Evolutionary conservation across 495 filamentous ascomycete genomes (phyloP), one percentile per base, ranked within the genome.

Genomic region (Pseudoneurospora amorphoporcata): DNA sequence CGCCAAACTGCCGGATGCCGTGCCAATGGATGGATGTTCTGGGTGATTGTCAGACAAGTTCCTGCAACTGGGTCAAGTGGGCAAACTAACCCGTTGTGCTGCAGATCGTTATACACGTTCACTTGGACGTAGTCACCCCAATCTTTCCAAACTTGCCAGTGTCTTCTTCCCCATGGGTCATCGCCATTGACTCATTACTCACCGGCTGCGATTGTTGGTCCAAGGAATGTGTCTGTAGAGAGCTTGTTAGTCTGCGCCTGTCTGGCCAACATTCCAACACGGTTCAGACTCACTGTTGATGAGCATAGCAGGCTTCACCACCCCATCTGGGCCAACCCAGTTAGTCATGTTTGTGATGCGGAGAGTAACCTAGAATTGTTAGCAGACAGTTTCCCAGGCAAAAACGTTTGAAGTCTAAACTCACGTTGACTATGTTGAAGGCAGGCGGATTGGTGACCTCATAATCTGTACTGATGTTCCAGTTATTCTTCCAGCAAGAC

Each of bases 51-150:
- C 9, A 58, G 68, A 35, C 12, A 19, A 32, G 3, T 5, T 3
- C 2, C 38, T 68, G 0, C 1, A 35, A 35, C 29, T 1, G 23
- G 16, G 53, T 39, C 4, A 14, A 14, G 1, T 4, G 12, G 3
- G 4, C 8, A 3, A 3, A 68, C 77, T 23, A 71, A 76, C 74
- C 80, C 82, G 61, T 87, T 84, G 73, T 79, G 73, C 0, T 77
- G 72, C 39, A 88, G 75, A 42, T 82, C 78, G 72, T 91, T 92
- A n/a, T 79, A 83, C 6, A 91, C 86, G 58, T 79, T 84, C 58
- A 91, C 81, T 38, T 86, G 71, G 61, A 91, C 79, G 70, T 81
- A 87, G 73, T 91, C 88, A 7, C 88, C 88, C 86, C 88, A 89
- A 71, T 91, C 83, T 8, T 37, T n/a, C 42, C 72, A 84, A 81